These are phyloP conservation scores for Blastocystis sp. DNA, from an alignment of 352 stramenopile species.

Conservation along the genomic window DNA sequence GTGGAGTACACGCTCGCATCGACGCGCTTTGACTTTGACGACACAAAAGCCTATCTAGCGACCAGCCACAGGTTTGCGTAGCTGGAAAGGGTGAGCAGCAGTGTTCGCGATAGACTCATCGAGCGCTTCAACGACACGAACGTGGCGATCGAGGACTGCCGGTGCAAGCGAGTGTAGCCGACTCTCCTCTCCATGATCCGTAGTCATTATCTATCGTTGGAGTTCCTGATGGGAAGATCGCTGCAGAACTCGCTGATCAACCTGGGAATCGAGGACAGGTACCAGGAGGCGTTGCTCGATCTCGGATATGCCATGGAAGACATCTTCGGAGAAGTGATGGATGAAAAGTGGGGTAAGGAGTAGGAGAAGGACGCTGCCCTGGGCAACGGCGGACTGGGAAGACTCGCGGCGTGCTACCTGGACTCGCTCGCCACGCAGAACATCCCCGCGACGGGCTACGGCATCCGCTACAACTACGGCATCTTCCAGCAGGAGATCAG, in stretches of 20 bases:
- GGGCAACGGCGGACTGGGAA: conserved; percentile 71
- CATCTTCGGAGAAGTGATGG: conserved; percentile 66
- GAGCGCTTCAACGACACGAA: conserved; percentile 72
- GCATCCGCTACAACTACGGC: conserved; percentile 72
- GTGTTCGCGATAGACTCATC: conserved; percentile 70
- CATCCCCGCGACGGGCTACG: conserved; percentile 72
- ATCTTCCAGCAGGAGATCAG: conserved; percentile 72
- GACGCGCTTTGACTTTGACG: conserved; percentile 71
- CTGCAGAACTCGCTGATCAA: conserved; percentile 72
- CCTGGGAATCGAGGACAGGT: conserved; percentile 71
- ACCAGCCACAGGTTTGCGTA: conserved; percentile 50
- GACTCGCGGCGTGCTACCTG: conserved; percentile 72
- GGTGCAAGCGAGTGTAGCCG: conserved; percentile 70
- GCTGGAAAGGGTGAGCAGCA: background rate
- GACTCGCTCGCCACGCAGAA: conserved; percentile 72
- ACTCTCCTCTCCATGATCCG: background rate
- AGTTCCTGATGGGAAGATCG: conserved; percentile 72
- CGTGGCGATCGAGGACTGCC: conserved; percentile 62
- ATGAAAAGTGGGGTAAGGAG: background rate
- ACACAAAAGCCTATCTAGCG: conserved; percentile 69
- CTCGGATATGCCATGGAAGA: conserved; percentile 71
- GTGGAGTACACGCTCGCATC: conserved; percentile 71
- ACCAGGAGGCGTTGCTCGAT: conserved; percentile 70
- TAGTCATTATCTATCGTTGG: conserved; percentile 71
- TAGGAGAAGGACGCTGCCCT: conserved; percentile 71